A percentile compares a stretch with the other conserved stretches of the same genome.
These are phyloP conservation scores for Eremomyces bilateralis DNA, from an alignment of 495 filamentous ascomycete genomes.

Conservation along the genomic window DNA sequence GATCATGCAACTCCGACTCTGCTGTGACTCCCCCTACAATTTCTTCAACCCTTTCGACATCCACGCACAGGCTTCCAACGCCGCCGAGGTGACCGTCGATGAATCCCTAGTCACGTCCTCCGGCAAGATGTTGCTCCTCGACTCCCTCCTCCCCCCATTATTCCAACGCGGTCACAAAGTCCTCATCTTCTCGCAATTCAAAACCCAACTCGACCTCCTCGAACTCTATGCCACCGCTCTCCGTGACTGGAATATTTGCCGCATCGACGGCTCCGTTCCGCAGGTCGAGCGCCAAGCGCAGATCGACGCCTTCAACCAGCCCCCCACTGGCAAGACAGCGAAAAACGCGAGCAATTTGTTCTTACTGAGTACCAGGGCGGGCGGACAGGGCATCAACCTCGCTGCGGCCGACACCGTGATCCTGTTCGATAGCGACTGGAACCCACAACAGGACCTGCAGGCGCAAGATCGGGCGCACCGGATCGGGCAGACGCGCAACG, in stretches of 20 bases:
- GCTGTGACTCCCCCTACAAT: conserved; percentile 85
- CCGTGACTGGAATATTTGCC: conserved; percentile 56
- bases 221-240: conserved; percentile 60
- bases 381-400: conserved; percentile 86
- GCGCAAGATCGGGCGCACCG: conserved; percentile 88
- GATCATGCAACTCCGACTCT: conserved; percentile 75
- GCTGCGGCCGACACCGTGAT: conserved; percentile 51
- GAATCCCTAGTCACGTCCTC: conserved; percentile 64
- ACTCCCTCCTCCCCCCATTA: conserved; percentile 59
- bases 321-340: conserved; percentile 3
- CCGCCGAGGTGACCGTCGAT: conserved; percentile 30
- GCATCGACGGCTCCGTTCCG: conserved; percentile 77
- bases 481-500: conserved; percentile 79
- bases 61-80: conserved; percentile 20
- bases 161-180: conserved; percentile 66
- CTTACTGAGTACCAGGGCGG: conserved; percentile 71
- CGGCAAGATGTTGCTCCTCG: conserved; percentile 88
- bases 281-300: conserved; percentile 61
- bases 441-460: conserved; percentile 91
- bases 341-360: conserved; percentile 53
- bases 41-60: conserved; percentile 74
- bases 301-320: conserved; percentile 65
- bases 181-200: conserved; percentile 93
- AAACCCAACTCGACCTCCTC: conserved; percentile 76
- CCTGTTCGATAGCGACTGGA: conserved; percentile 77